Percentiles rank a stretch among this genome's conserved stretches.
These are phyloP conservation scores for Penicillium hordei DNA, from an alignment of 2,329 filamentous ascomycete species.

Conservation along the genomic window DNA sequence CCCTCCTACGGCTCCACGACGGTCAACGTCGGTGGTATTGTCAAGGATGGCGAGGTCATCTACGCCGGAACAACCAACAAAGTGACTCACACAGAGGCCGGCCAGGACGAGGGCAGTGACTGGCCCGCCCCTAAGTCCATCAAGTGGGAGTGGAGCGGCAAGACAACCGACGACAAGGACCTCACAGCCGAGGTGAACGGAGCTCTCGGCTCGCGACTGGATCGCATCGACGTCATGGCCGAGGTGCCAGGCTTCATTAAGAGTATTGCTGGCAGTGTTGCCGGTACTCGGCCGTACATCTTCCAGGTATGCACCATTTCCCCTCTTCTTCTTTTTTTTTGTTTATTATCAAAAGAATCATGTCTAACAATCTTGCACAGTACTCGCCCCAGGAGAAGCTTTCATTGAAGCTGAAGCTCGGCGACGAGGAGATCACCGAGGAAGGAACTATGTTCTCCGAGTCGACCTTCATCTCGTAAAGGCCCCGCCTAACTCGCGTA, in stretches of 20 bases:
- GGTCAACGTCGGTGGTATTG: slow-evolving; percentile 80
- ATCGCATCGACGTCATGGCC: slow-evolving; percentile 92
- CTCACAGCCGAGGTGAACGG: slow-evolving; percentile 70
- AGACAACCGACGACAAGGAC: slow-evolving; percentile 71
- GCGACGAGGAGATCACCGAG: slow-evolving; percentile 74
- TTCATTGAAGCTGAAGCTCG: slow-evolving; percentile 79
- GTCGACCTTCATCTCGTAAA: slow-evolving; percentile 87
- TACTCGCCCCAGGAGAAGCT: slow-evolving; percentile 67
- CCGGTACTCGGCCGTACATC: slow-evolving; percentile 94
- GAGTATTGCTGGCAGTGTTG: slow-evolving; percentile 81
- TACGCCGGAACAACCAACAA: slow-evolving; percentile 66
- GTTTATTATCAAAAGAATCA: not conserved
- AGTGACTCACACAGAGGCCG: slow-evolving; percentile 67
- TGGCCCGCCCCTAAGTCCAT: slow-evolving; percentile 84
- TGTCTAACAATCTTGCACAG: slow-evolving; percentile 45
- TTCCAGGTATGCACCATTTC: slow-evolving; percentile 68
- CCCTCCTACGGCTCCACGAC: slow-evolving; percentile 84
- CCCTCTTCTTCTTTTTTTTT: not conserved
- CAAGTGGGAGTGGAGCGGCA: slow-evolving; percentile 76
- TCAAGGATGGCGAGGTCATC: slow-evolving; percentile 77
- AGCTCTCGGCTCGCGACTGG: slow-evolving; percentile 65
- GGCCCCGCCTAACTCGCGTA: slow-evolving; percentile 22
- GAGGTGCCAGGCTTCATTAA: slow-evolving; percentile 96
- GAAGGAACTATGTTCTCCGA: slow-evolving; percentile 79
- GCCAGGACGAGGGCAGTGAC: slow-evolving; percentile 72